Conservation (phyloP, 1,284 basidiomycete genomes). For the Ustilago bromivora region DNA sequence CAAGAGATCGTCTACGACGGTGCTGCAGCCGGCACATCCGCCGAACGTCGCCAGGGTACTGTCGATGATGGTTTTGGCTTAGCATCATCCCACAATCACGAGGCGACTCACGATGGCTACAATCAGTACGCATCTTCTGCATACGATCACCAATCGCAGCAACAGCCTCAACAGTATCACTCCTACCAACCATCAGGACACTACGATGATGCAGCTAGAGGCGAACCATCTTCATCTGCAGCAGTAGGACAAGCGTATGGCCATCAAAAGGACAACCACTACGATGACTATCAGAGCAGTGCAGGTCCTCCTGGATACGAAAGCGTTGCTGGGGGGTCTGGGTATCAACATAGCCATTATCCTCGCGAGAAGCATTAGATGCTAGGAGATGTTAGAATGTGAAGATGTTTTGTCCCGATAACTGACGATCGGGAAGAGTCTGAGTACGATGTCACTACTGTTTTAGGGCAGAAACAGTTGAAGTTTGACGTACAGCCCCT, state of each 20-base stretch:
- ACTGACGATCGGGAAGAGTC: no score
- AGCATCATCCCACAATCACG: constrained; percentile 23
- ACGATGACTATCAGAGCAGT: constrained; percentile 41
- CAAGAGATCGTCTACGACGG: constrained; percentile 33
- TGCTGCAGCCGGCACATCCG: constrained; percentile 3
- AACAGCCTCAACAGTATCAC: constrained; percentile 35
- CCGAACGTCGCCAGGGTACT: constrained; percentile 36
- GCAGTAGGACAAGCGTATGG: constrained; percentile 8
- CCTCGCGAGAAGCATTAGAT: constrained; percentile 29
- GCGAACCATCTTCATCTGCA: constrained; percentile 13
- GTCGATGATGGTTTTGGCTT: constrained; percentile 59
- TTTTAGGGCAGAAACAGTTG: no score
- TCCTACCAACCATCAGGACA: constrained; percentile 14
- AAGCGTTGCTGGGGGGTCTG: constrained; percentile 14
- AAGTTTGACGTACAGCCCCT: no score
- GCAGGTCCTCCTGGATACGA: constrained; percentile 46
- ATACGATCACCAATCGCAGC: constrained; percentile 30
- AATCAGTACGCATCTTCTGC: constrained; percentile 41
- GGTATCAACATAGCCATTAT: constrained; percentile 36
- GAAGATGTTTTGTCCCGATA: no score
- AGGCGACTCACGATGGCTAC: constrained; percentile 30
- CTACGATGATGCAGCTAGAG: constrained; percentile 11
- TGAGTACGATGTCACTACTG: no score
- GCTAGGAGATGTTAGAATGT: no score
- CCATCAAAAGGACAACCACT: constrained; percentile 16